phyloP scores from a whole-genome alignment of 1,139 yeast species.

The Saccharomycopsis phalli region DNA sequence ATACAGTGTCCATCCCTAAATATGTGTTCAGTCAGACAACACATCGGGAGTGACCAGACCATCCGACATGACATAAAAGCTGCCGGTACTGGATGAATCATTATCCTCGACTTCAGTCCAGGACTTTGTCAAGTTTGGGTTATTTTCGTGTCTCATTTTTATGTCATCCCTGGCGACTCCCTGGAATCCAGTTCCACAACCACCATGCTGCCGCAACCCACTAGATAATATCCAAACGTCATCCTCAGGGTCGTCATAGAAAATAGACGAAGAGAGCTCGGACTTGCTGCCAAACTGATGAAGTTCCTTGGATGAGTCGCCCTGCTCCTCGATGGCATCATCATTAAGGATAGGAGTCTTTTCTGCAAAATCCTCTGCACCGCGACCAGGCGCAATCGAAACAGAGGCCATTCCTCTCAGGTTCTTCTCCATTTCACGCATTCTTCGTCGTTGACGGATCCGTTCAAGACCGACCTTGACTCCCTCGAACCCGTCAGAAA shows the following conservation, averaged over 20 bases:
- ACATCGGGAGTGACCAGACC: not conserved
- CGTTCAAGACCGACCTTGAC: constrained; percentile 1
- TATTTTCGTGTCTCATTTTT: not conserved
- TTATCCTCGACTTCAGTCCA: constrained; percentile 15
- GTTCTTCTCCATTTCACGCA: not conserved
- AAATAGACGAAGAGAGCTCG: not conserved
- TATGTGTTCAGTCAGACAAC: no score
- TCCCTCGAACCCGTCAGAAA: constrained; percentile 8
- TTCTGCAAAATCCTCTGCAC: not conserved
- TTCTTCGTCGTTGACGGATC: not conserved
- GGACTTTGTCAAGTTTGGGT: not conserved
- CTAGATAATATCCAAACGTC: constrained; percentile 8
- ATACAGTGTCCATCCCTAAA: no score
- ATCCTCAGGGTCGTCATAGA: constrained; percentile 12
- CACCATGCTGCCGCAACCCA: not conserved
- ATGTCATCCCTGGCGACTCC: not conserved
- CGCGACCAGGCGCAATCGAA: not conserved
- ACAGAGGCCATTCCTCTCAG: not conserved
- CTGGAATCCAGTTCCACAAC: not conserved
- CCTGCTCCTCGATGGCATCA: not conserved
- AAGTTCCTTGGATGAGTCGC: not conserved
- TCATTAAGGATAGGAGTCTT: not conserved
- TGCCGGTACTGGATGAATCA: constrained; percentile 18
- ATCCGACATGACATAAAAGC: not conserved
- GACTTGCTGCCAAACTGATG: not conserved